These are phyloP conservation scores for Ilyonectria destructans DNA, from an alignment of 2,329 filamentous ascomycete species.

Conservation along the genomic window DNA sequence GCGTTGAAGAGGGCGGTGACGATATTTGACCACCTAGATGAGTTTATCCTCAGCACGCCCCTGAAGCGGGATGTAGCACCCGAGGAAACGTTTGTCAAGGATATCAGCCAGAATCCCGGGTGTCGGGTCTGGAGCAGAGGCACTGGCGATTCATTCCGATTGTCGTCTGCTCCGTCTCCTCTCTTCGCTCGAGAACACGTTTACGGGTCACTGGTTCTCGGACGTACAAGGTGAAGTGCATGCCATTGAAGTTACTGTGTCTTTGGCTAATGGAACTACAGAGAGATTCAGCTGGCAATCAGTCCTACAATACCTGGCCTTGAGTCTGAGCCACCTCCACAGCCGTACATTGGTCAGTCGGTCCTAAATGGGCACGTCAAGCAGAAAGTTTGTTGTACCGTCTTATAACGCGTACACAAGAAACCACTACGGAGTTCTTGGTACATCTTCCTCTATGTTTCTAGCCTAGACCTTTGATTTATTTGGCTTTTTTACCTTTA, in stretches of 20 bases:
- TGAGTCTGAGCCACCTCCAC: background rate
- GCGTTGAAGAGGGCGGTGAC: background rate
- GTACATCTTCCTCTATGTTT: background rate
- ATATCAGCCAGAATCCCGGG: background rate
- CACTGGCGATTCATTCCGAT: conserved; percentile 9
- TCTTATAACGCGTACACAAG: background rate
- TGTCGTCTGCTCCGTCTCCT: background rate
- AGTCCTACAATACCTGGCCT: background rate
- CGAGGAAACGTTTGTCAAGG: conserved; percentile 9
- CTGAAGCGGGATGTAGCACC: conserved; percentile 5
- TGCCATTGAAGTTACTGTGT: background rate
- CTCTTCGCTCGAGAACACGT: background rate
- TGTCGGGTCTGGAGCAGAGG: conserved; percentile 20
- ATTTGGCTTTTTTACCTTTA: too few species aligned
- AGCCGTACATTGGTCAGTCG: background rate
- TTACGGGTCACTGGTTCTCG: background rate
- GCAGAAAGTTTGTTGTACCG: background rate
- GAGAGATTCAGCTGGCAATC: background rate
- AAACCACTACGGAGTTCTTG: background rate
- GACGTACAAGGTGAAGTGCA: background rate
- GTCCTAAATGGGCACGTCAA: background rate
- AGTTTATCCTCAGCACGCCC: conserved; percentile 14
- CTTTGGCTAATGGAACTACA: background rate
- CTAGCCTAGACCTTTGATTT: background rate
- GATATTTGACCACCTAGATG: background rate